phyloP scores from a whole-genome alignment of 192 early-diverging fungal genomes.

The Chytriomyces confervae region DNA sequence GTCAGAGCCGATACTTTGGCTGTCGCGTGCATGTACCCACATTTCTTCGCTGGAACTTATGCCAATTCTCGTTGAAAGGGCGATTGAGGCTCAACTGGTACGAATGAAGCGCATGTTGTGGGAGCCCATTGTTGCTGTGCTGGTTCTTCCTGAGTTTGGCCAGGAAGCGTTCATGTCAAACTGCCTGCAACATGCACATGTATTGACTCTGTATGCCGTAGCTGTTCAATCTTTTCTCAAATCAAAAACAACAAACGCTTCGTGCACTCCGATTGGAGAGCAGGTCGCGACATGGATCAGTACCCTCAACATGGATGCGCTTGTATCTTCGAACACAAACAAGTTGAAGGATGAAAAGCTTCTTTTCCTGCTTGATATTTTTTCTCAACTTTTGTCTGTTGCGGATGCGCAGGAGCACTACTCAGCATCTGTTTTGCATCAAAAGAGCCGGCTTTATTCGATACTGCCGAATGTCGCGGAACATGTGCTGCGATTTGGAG shows the following conservation, averaged over 20 bases:
- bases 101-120: not conserved
- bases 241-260: not conserved
- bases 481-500: conserved; percentile 37
- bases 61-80: conserved; percentile 38
- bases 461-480: conserved; percentile 37
- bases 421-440: not conserved
- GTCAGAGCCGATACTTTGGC: conserved; percentile 27
- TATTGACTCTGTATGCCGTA: conserved; percentile 43
- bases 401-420: not conserved
- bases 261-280: conserved; percentile 25
- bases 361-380: conserved; percentile 36
- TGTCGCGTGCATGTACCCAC: conserved; percentile 16
- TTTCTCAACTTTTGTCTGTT: conserved; percentile 32
- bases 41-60: conserved; percentile 43
- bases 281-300: conserved; percentile 47
- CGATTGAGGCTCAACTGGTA: conserved; percentile 25
- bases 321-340: not conserved
- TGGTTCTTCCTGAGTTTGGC: conserved; percentile 44
- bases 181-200: conserved; percentile 46
- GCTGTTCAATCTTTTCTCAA: conserved; percentile 35
- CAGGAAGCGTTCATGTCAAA: conserved; percentile 39
- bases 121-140: not conserved
- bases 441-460: conserved; percentile 36
- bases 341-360: conserved; percentile 38
- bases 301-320: conserved; percentile 37